These are phyloP conservation scores for Lepidium campestre DNA, from an alignment of 441 rosid species.

Conservation along the genomic window DNA sequence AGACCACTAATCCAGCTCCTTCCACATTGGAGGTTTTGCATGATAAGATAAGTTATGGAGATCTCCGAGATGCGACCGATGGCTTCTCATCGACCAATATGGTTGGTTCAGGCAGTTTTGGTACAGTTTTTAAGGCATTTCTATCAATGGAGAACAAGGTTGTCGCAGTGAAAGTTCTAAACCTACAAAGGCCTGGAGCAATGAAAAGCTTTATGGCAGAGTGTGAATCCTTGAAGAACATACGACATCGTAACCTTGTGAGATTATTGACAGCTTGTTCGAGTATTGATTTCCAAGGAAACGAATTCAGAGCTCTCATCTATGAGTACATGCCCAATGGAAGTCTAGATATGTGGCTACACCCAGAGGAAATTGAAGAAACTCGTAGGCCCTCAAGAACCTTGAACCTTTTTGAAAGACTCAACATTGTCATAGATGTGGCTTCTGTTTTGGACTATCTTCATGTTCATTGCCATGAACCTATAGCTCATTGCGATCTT, in stretches of 20 bases:
- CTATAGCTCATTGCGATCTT: constrained; percentile 17
- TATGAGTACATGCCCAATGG: constrained; percentile 20
- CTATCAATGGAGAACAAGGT: not conserved
- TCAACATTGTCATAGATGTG: constrained; percentile 7
- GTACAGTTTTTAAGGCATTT: constrained; percentile 7
- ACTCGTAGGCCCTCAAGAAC: not conserved
- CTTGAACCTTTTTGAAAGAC: constrained; percentile 4
- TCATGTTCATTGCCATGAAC: not conserved
- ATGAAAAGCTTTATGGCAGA: constrained; percentile 26
- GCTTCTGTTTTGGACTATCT: constrained; percentile 21
- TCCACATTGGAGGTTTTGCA: not conserved
- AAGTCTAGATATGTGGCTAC: constrained; percentile 16
- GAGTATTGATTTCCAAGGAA: constrained; percentile 15
- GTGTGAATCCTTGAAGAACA: constrained; percentile 12
- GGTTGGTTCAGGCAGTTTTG: constrained; percentile 20
- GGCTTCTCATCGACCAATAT: constrained; percentile 7
- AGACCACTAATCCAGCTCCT: not conserved
- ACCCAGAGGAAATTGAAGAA: not conserved
- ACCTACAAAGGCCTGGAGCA: constrained; percentile 1
- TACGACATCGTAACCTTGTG: constrained; percentile 27
- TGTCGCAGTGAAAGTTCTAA: constrained; percentile 17
- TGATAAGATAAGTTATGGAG: not conserved
- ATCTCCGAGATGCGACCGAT: not conserved
- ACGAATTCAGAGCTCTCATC: constrained; percentile 17
- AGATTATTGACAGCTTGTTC: constrained; percentile 8